Base-by-base conservation (phyloP, 345 rosid species). In the Eucalyptus sp. region DNA sequence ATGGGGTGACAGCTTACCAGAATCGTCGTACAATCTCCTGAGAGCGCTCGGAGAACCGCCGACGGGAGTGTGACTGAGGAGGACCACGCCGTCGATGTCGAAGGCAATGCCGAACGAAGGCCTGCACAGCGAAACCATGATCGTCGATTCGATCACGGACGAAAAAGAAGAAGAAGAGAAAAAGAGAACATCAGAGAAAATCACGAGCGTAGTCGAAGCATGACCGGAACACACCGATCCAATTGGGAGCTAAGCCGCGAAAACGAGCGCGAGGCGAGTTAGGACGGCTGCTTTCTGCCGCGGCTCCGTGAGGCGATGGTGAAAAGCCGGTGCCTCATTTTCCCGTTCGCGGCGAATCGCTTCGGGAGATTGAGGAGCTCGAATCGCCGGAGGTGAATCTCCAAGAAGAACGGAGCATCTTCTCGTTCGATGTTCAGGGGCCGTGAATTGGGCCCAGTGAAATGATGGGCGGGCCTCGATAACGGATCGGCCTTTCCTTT, bases 21-120 rank as follows among this genome's bases (percentile, higher is more conserved):
- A 93, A 68, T 91, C 89, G 87, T 93, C 91, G 86, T 94, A 95
- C 52, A 96, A 92, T 56, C 98, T 90, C 50, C 89, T 91, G 87
- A 97, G 94, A 4, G 97, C 96, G 25, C 83, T 92, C 8, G 93
- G 92, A 60, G 99, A 95, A 89, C 96, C 97, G 17, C 99, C 97
- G 11, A 96, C 88, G 81, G 99, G 96, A 86, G 94, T 52, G 86
- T 92, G 92, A 76, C 97, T 96, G 56, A 95, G 96, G 71, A 97
- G 94, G 85, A 97, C 60, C 87, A 97, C 99, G 44, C 99, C 99
- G 85, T 97, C 99, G 89, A 96, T 96, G 83, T 96, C 98, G 92
- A 97, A 97, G 11, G 97, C 96, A 89, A 96, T 94, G 91, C 98
- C 98, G 86, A 94, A 96, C 37, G 95, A 89, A 88, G 95, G 89